Evolutionary conservation across 805 yeast genomes (phyloP).

Genomic region (Saccharomycopsis sp.): DNA sequence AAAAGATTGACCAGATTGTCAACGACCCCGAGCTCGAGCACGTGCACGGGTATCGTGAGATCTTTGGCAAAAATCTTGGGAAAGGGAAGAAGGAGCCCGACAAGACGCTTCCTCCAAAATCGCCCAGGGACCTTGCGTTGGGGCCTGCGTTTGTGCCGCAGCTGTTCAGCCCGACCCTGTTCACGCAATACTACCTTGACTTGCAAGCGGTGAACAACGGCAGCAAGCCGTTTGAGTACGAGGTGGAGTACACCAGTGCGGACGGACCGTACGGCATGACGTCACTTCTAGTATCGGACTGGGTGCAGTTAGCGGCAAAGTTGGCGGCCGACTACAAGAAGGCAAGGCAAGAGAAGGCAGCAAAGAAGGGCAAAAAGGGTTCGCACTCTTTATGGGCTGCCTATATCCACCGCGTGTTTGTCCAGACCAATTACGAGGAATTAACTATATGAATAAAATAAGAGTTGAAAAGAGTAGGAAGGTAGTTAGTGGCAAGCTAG

Average conservation of each 20-base stretch:
- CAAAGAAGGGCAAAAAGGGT: too few relatives aligned
- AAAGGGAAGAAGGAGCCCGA: conserved; percentile 32
- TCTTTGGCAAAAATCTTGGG: conserved; percentile 20
- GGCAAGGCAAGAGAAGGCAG: conserved; percentile 36
- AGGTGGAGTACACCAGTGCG: conserved; percentile 63
- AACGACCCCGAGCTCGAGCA: background rate
- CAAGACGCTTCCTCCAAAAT: conserved; percentile 48
- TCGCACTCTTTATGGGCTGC: conserved; percentile 47
- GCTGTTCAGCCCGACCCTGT: conserved; percentile 61
- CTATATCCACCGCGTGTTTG: conserved; percentile 52
- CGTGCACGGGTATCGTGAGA: conserved; percentile 19
- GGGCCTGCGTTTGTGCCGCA: conserved; percentile 78
- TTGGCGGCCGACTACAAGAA: conserved; percentile 20
- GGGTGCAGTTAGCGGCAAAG: conserved; percentile 40
- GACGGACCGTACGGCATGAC: conserved; percentile 48
- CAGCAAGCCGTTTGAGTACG: conserved; percentile 41
- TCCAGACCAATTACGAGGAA: conserved; percentile 58
- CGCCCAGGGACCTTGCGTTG: conserved; percentile 30
- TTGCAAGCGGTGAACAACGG: conserved; percentile 40
- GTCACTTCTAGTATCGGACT: conserved; percentile 49
- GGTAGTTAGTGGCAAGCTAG: conserved; percentile 72
- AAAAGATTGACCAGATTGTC: conserved; percentile 23
- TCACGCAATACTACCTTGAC: conserved; percentile 69
- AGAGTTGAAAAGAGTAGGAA: background rate
- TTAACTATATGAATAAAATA: too few relatives aligned